These are phyloP conservation scores for Ceratocystis ficicola DNA, from an alignment of 2,329 filamentous ascomycete genomes.

Conservation along the genomic window DNA sequence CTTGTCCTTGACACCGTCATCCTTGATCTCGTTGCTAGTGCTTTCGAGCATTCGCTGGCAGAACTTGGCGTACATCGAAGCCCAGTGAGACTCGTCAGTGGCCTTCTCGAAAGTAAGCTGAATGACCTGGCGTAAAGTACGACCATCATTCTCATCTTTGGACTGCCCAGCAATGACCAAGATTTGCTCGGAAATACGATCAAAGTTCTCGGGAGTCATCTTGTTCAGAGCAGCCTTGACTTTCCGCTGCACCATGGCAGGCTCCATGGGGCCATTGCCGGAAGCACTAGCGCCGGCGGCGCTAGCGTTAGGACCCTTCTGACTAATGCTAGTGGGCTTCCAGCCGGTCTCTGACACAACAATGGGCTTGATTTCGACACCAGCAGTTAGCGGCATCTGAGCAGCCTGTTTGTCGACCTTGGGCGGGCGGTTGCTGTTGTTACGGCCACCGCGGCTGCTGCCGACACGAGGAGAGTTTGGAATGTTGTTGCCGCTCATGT, in stretches of 20 bases:
- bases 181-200: constrained; percentile 88
- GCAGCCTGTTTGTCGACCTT: constrained; percentile 63
- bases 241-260: constrained; percentile 93
- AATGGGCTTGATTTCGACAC: constrained; percentile 71
- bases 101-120: constrained; percentile 99
- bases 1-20: constrained; percentile 90
- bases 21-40: constrained; percentile 89
- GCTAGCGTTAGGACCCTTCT: constrained; percentile 27
- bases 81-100: constrained; percentile 96
- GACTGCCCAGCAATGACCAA: constrained; percentile 86
- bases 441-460: constrained; percentile 44
- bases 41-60: constrained; percentile 92
- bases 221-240: constrained; percentile 98
- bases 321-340: constrained; percentile 67
- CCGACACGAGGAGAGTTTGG: constrained; percentile 61
- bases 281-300: constrained; percentile 30
- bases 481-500: constrained; percentile 43
- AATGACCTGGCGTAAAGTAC: constrained; percentile 92
- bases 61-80: constrained; percentile 97
- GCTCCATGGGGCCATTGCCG: constrained; percentile 54
- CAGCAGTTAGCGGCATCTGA: constrained; percentile 82
- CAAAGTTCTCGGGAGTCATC: constrained; percentile 99
- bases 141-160: constrained; percentile 86
- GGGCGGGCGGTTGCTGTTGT: constrained; percentile 45
- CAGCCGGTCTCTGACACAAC: constrained; percentile 62